Evolutionary conservation across 1,284 basidiomycete species (phyloP), one percentile per base, ranked within the genome.

Genomic region (Rhizopogon hawkerae): DNA sequence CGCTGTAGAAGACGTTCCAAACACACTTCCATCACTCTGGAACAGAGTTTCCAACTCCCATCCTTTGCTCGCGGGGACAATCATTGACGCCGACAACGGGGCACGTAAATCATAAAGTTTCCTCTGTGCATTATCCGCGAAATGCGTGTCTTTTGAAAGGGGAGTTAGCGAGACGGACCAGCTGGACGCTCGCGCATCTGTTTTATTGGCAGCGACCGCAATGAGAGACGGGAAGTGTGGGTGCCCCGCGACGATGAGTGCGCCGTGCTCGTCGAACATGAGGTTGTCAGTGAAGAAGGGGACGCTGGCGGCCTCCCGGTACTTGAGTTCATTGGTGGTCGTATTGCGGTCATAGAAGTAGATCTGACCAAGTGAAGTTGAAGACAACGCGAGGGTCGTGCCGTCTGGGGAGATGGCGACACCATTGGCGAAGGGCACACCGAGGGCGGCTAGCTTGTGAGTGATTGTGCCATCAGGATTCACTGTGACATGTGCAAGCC

Each of bases 401-500:
- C 72, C 72, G 2, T 70, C 63, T 0, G 73, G 73, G 0, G 79
- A 81, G 37, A 85, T 51, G 0, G 81, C 69, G 45, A 87, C 55
- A 29, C 85, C 85, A 57, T 88, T 88, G 5, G 85, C 69, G 61
- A 85, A 87, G 0, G 84, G 65, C 11, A 85, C 65, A 46, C 75
- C 74, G 3, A 66, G 58, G 1, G 71, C 73, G 2, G 70, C 65
- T 29, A 78, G 61, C 2, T 61, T 57, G 47, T 77, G 70, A 0
- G 60, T 49, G 41, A 67, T 51, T 13, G 54, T 48, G n/a, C 54
- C 50, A 3, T 63, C 60, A 13, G 33, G 53, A 38, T 69, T 58
- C 16, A 84, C 54, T 0, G 70, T 63, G 49, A 84, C 68, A 54
- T 84, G 79, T 5, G 73, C 69, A 39, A 85, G 70, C 69, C 77